These are phyloP conservation scores for Globisporangium iwayamae DNA, from an alignment of 352 stramenopile genomes.

Conservation along the genomic window DNA sequence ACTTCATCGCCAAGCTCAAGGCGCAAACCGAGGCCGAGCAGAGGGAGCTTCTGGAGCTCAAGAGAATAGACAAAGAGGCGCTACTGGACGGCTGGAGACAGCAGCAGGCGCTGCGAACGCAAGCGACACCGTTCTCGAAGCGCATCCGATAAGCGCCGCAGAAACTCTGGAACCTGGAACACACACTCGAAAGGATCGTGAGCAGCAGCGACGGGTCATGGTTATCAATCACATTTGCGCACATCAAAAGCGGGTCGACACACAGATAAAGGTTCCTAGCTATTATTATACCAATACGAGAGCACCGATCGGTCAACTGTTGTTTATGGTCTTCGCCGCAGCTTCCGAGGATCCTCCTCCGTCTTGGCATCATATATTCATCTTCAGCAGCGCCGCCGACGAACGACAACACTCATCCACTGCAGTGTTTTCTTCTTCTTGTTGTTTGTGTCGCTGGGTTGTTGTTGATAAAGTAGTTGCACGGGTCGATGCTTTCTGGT, in stretches of 20 bases:
- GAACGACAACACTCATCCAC: constrained; percentile 8
- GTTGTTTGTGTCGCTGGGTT: constrained; percentile 3
- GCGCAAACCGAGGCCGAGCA: constrained; percentile 33
- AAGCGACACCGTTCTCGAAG: neutral
- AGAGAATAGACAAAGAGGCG: constrained; percentile 31
- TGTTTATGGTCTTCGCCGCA: constrained; percentile 10
- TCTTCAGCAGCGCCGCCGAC: constrained; percentile 7
- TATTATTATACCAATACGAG: constrained; percentile 36
- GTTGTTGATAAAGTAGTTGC: constrained; percentile 13
- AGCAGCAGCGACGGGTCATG: neutral
- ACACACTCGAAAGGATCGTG: neutral
- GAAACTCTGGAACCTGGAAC: neutral
- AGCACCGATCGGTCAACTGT: constrained; percentile 12
- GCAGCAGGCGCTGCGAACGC: constrained; percentile 30
- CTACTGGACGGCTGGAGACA: constrained; percentile 44
- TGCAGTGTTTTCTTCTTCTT: constrained; percentile 6
- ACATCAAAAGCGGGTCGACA: neutral
- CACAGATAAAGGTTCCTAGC: constrained; percentile 22
- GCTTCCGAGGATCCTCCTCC: constrained; percentile 5
- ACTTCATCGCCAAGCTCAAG: constrained; percentile 47
- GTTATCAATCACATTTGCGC: neutral
- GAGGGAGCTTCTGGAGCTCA: constrained; percentile 20
- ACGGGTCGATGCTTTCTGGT: constrained; percentile 4
- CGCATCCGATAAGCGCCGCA: constrained; percentile 9
- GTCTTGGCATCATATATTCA: constrained; percentile 12